phyloP scores from a whole-genome alignment of 345 rosid genomes.

The Camelina laxa region DNA sequence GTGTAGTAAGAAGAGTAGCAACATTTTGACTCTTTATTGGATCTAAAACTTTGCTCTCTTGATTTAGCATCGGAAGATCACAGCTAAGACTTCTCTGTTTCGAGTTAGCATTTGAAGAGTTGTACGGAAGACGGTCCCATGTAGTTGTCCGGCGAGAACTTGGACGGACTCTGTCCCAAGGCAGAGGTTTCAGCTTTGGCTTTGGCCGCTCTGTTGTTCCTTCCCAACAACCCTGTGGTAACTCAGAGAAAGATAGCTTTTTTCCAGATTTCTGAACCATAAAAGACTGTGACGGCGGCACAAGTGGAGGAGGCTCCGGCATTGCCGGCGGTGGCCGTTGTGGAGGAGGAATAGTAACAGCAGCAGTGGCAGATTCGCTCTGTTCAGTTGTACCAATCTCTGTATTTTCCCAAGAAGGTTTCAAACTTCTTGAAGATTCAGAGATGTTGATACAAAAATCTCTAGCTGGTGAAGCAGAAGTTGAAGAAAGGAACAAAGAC shows the following conservation, averaged over 20 bases:
- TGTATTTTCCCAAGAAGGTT: slow-evolving; percentile 37
- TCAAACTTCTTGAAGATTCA: slow-evolving; percentile 43
- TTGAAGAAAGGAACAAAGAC: slow-evolving; percentile 48
- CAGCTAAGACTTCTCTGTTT: slow-evolving; percentile 50
- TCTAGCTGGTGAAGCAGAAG: slow-evolving; percentile 45
- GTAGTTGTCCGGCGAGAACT: slow-evolving; percentile 85
- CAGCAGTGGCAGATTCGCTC: slow-evolving; percentile 31
- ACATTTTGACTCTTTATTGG: slow-evolving; percentile 78
- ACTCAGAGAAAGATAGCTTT: slow-evolving; percentile 40
- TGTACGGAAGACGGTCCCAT: slow-evolving; percentile 87
- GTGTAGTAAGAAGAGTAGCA: slow-evolving; percentile 76
- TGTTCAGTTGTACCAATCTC: slow-evolving; percentile 39
- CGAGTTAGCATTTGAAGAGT: slow-evolving; percentile 59
- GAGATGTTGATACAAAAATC: slow-evolving; percentile 43
- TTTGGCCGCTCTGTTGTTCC: slow-evolving; percentile 52
- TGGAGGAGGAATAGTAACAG: slow-evolving; percentile 41
- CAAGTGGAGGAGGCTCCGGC: slow-evolving; percentile 61
- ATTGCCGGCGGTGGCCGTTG: slow-evolving; percentile 48
- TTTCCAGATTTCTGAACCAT: slow-evolving; percentile 53
- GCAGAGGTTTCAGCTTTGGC: slow-evolving; percentile 88
- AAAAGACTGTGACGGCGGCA: slow-evolving; percentile 75
- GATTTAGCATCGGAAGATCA: slow-evolving; percentile 48
- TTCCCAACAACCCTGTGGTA: slow-evolving; percentile 57
- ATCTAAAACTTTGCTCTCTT: slow-evolving; percentile 76
- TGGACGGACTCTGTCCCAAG: slow-evolving; percentile 95